phyloP scores from a whole-genome alignment of 768 basidiomycete genomes.

The Lepiota venenata region DNA sequence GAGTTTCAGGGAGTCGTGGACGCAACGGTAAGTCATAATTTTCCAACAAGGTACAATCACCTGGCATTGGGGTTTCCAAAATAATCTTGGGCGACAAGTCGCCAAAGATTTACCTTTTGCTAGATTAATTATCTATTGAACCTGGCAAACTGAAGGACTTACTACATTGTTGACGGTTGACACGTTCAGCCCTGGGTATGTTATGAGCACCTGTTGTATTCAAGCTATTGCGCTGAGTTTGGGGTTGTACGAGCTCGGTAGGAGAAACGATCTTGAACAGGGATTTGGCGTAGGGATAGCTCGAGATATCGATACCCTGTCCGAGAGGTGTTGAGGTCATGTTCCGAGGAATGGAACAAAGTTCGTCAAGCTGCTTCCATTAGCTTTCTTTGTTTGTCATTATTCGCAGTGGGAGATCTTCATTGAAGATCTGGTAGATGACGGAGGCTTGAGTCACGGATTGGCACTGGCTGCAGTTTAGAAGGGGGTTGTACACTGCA shows the following conservation, averaged over 20 bases:
- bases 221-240: conserved; percentile 41
- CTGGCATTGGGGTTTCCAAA: conserved; percentile 25
- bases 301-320: conserved; percentile 11
- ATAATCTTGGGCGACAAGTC: conserved; percentile 20
- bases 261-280: conserved; percentile 36
- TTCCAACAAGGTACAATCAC: conserved; percentile 35
- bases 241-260: conserved; percentile 29
- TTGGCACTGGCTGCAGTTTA: conserved; percentile 17
- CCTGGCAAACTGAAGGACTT: conserved; percentile 18
- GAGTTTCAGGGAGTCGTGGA: conserved; percentile 29
- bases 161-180: conserved; percentile 43
- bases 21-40: conserved; percentile 27
- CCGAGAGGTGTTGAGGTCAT: conserved; percentile 14
- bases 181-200: conserved; percentile 33
- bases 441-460: conserved; percentile 22
- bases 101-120: conserved; percentile 35
- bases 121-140: background rate
- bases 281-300: conserved; percentile 20
- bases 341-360: conserved; percentile 40
- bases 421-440: conserved; percentile 31
- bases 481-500: conserved; percentile 30
- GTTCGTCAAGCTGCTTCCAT: conserved; percentile 30
- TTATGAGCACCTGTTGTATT: conserved; percentile 36
- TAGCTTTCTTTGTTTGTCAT: conserved; percentile 5
- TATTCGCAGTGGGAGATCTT: conserved; percentile 29